Evolutionary conservation across 2,329 filamentous ascomycete species (phyloP).

Genomic region (Bisporella sp.): DNA sequence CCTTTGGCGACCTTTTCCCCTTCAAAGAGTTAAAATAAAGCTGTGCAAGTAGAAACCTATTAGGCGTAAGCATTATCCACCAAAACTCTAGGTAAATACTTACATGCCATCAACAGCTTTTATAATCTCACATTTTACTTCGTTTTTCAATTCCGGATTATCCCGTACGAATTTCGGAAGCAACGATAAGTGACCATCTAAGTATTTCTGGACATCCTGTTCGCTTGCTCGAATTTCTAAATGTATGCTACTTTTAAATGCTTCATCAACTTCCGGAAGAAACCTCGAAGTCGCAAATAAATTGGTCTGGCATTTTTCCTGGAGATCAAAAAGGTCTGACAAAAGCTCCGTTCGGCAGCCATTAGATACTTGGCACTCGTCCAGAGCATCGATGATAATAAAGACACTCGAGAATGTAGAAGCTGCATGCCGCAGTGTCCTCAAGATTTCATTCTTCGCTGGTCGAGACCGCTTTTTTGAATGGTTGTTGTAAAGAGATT

Average conservation of each 20-base stretch:
- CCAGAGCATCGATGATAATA: not conserved
- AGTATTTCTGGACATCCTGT: not conserved
- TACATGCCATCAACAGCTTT: not conserved
- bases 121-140: not conserved
- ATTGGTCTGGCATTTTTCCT: not conserved
- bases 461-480: not conserved
- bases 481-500: no score
- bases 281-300: not conserved
- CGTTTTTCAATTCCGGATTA: not conserved
- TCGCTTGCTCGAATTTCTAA: not conserved
- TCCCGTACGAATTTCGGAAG: not conserved
- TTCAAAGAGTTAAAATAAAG: conserved; percentile 28
- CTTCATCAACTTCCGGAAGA: not conserved
- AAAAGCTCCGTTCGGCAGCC: not conserved
- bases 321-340: not conserved
- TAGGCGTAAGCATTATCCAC: not conserved
- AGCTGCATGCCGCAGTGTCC: not conserved
- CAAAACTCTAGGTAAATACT: not conserved
- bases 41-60: conserved; percentile 17
- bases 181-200: not conserved
- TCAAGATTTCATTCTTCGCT: not conserved
- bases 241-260: not conserved
- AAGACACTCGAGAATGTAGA: not conserved
- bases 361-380: not conserved
- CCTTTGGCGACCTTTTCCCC: conserved; percentile 22